Base-by-base conservation (phyloP, 305 asterid species). In the Petunia hybrid region DNA sequence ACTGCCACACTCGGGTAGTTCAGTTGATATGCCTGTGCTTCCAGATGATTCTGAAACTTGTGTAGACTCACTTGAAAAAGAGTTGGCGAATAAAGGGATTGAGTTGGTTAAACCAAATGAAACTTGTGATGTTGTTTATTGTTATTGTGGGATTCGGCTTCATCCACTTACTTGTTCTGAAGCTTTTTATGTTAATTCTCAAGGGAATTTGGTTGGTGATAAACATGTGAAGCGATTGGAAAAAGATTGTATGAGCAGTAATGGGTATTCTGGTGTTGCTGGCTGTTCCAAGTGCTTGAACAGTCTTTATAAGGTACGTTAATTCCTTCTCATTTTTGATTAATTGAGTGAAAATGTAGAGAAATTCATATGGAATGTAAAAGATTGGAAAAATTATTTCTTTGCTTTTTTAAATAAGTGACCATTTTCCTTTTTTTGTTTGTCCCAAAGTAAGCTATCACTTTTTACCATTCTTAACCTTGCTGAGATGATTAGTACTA, bases 41-140 rank as follows among this genome's bases (percentile, higher is more conserved):
- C 99, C 99, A 14, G 95, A 92, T 63, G 99, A 93, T 67, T 95
- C 97, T 5, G 98, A 92, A 91, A 89, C 94, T 66, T 95, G 97
- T 82, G 99, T 92, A 45, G 94, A 86, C 41, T 82, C 90, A 0
- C 85, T 93, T 80, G 97, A 93, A 84, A 92, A 91, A 88, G 98
- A 92, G 66, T 31, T 95, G 87, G 93, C 62, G 2, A 85, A 81
- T 80, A 88, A 83, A 65, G 98, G 94, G 22, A 87, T 95, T 1
- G 85, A 85, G 62, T 82, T 95, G 77, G 86, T 76, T 67, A 85
- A 85, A 82, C 95, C 95, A 0, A 95, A 95, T 78, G 91, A 84
- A 63, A 93, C 97, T 9, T 95, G 99, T 86, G 99, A 93, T 89
- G 90, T 85, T 60, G 91, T 95, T 45, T 92, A 87, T 87, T 95